Evolutionary conservation across 23 red algal species (phyloP).

Genomic region (Pyropia yezoensis): DNA sequence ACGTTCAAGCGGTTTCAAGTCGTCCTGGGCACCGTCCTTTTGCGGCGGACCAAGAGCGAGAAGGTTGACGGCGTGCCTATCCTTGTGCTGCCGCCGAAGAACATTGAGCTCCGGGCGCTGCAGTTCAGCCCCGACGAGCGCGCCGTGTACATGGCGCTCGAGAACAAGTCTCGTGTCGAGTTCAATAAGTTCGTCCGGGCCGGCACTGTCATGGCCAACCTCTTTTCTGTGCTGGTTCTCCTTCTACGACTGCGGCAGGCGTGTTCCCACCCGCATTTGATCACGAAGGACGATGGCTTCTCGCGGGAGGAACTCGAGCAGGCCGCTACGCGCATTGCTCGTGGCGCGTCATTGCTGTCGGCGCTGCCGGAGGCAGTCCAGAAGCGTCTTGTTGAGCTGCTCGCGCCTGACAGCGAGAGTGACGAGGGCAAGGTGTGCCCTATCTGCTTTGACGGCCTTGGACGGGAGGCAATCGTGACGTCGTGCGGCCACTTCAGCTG

Average conservation of each 20-base stretch:
- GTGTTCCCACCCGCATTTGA: slow-evolving; percentile 48
- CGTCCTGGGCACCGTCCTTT: slow-evolving; percentile 25
- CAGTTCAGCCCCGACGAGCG: slow-evolving; percentile 17
- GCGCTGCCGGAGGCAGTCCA: slow-evolving; percentile 5
- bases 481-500: background rate
- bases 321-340: background rate
- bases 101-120: slow-evolving; percentile 6
- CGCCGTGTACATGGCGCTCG: slow-evolving; percentile 7
- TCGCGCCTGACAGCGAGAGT: slow-evolving; percentile 1
- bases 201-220: background rate
- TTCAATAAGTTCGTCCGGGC: background rate
- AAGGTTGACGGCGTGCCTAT: slow-evolving; percentile 31
- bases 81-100: slow-evolving; percentile 27
- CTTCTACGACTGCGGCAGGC: slow-evolving; percentile 55
- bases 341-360: slow-evolving; percentile 9
- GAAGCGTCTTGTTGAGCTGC: slow-evolving; percentile 11
- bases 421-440: slow-evolving; percentile 14
- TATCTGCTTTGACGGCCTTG: slow-evolving; percentile 13
- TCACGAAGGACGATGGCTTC: background rate
- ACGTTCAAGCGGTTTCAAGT: slow-evolving; percentile 46
- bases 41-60: slow-evolving; percentile 55
- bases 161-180: background rate
- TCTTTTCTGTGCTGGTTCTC: slow-evolving; percentile 32
- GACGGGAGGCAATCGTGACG: slow-evolving; percentile 4
- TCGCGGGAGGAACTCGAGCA: slow-evolving; percentile 13